Evolutionary conservation across 345 rosid species (phyloP).

Genomic region (Moricandia moricandioides): DNA sequence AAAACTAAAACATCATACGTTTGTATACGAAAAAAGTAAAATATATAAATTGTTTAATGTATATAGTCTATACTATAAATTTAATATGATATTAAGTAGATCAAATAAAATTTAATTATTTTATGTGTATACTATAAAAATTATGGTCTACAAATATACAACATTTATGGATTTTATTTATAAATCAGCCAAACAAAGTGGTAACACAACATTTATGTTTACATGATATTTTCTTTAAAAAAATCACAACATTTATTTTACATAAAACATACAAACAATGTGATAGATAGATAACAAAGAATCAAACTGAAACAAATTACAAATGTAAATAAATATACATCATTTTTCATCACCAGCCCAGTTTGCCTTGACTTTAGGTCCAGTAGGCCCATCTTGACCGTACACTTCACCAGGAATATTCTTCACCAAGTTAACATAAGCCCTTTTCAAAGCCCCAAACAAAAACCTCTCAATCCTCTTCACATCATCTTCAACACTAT

Average conservation of each 20-base stretch:
- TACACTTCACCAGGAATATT: slow-evolving; percentile 57
- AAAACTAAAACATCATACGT: too few species aligned
- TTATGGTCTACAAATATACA: too few species aligned
- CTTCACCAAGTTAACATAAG: slow-evolving; percentile 43
- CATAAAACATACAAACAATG: background rate
- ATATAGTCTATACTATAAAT: too few species aligned
- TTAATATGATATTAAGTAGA: too few species aligned
- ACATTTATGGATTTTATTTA: too few species aligned
- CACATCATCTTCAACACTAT: slow-evolving; percentile 45
- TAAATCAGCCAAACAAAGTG: background rate
- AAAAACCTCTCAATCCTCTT: slow-evolving; percentile 43
- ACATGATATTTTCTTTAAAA: background rate
- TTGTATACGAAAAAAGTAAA: too few species aligned
- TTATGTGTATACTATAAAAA: too few species aligned
- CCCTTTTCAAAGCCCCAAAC: slow-evolving; percentile 49
- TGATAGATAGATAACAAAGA: background rate
- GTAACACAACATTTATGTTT: background rate
- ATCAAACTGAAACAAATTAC: background rate
- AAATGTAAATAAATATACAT: background rate
- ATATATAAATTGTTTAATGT: too few species aligned
- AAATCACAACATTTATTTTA: background rate
- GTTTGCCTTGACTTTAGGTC: slow-evolving; percentile 63
- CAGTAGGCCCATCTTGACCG: slow-evolving; percentile 86
- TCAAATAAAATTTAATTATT: too few species aligned
- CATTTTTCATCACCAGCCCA: slow-evolving; percentile 67